Conservation (phyloP, 176 grass and related monocot species). For the Rhynchospora tenuis region DNA sequence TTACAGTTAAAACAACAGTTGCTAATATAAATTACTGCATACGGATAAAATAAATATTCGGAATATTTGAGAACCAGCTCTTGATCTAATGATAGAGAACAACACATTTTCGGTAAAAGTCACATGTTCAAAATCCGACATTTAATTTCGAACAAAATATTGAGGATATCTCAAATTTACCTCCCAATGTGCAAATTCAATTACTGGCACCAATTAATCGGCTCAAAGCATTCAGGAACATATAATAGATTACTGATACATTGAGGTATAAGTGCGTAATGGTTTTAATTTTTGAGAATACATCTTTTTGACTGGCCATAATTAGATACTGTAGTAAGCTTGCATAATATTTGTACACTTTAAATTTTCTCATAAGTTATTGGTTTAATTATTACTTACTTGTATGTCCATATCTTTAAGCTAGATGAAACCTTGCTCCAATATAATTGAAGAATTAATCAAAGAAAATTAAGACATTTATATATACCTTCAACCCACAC, state of each 20-base stretch:
- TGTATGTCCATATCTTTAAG: background rate
- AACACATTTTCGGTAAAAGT: too few species aligned
- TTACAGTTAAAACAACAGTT: background rate
- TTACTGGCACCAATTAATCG: background rate
- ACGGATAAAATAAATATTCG: too few species aligned
- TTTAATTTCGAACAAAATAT: too few species aligned
- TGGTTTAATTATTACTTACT: background rate
- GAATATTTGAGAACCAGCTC: too few species aligned
- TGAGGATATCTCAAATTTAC: background rate
- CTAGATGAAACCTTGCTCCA: background rate
- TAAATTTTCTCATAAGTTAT: background rate
- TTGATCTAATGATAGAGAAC: too few species aligned
- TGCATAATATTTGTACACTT: background rate
- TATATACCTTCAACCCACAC: conserved; percentile 12
- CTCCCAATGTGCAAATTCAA: background rate
- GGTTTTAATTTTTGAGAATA: background rate
- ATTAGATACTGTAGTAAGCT: background rate
- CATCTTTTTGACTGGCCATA: background rate
- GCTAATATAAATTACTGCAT: too few species aligned
- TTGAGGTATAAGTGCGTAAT: background rate
- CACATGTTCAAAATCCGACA: too few species aligned
- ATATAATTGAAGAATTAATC: background rate
- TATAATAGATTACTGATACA: background rate
- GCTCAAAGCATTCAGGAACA: background rate
- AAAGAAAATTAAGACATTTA: background rate